phyloP scores from a whole-genome alignment of 176 grass and related monocot species.

The Panicum miliaceum region DNA sequence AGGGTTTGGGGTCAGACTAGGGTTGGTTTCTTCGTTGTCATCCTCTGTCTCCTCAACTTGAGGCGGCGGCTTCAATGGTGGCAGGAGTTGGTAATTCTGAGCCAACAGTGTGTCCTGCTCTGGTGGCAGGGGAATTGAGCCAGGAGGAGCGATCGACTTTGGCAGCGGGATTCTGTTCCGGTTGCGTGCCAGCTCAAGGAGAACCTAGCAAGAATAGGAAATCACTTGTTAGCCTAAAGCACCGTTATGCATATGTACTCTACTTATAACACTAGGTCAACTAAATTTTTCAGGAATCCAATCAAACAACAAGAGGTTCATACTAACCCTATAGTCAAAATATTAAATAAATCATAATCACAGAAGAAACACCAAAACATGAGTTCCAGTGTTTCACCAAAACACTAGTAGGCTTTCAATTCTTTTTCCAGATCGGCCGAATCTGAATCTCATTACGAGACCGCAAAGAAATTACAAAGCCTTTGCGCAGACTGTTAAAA shows the following conservation, averaged over 20 bases:
- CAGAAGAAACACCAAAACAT: conserved; percentile 2
- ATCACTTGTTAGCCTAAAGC: conserved; percentile 19
- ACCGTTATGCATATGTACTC: not conserved
- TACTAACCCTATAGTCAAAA: conserved; percentile 13
- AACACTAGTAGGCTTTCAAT: not conserved
- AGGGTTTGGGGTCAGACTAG: conserved; percentile 19
- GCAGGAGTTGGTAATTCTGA: conserved; percentile 76
- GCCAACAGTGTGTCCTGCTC: conserved; percentile 87
- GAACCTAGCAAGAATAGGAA: conserved; percentile 54
- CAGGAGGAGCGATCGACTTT: conserved; percentile 83
- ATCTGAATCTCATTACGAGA: no score
- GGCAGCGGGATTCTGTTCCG: conserved; percentile 89
- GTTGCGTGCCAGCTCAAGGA: conserved; percentile 72
- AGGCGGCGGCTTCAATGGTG: conserved; percentile 56
- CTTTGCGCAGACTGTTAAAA: no score
- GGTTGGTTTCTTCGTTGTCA: conserved; percentile 47
- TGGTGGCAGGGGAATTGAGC: conserved; percentile 80
- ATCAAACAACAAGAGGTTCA: not conserved
- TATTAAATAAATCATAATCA: not conserved
- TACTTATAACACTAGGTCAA: not conserved
- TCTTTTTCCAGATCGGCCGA: no score
- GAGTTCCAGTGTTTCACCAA: not conserved
- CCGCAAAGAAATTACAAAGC: no score
- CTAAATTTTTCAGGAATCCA: not conserved
- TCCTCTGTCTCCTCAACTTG: conserved; percentile 75